Evolutionary conservation across 495 filamentous ascomycete species (phyloP).

Genomic region (Annulohypoxylon nitens): DNA sequence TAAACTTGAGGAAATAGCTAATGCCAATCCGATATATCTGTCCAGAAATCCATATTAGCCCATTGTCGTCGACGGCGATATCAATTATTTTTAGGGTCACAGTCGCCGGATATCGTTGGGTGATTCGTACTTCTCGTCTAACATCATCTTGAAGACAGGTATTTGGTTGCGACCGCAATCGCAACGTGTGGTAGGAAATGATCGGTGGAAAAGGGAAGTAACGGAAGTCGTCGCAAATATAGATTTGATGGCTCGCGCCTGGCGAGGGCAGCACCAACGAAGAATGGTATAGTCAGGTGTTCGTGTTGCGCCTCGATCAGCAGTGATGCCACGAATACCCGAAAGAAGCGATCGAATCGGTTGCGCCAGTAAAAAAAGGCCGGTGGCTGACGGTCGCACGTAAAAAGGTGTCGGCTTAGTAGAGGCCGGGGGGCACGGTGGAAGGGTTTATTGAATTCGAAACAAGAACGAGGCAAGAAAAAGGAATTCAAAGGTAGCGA

Average conservation of each 20-base stretch:
- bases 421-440: conserved; percentile 22
- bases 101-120: conserved; percentile 19
- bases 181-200: conserved; percentile 29
- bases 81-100: conserved; percentile 2
- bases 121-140: conserved; percentile 86
- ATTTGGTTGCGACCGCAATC: conserved; percentile 42
- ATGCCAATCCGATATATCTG: conserved; percentile 89
- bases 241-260: conserved; percentile 55
- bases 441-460: conserved; percentile 10
- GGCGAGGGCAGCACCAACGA: conserved; percentile 52
- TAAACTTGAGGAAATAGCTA: conserved; percentile 92
- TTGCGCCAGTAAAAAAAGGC: conserved; percentile 46
- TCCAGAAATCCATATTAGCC: conserved; percentile 54
- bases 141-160: conserved; percentile 67
- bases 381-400: conserved; percentile 45
- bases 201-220: conserved; percentile 13
- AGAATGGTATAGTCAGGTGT: conserved; percentile 36
- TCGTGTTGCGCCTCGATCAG: conserved; percentile 47
- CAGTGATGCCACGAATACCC: conserved; percentile 51
- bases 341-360: conserved; percentile 42
- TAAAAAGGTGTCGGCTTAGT: conserved; percentile 31
- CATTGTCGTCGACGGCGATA: conserved; percentile 15
- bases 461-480: background rate
- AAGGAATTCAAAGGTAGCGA: conserved; percentile 7
- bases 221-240: conserved; percentile 35